Evolutionary conservation across 306 rosid species (phyloP).

Genomic region (Lathyrus sativus): DNA sequence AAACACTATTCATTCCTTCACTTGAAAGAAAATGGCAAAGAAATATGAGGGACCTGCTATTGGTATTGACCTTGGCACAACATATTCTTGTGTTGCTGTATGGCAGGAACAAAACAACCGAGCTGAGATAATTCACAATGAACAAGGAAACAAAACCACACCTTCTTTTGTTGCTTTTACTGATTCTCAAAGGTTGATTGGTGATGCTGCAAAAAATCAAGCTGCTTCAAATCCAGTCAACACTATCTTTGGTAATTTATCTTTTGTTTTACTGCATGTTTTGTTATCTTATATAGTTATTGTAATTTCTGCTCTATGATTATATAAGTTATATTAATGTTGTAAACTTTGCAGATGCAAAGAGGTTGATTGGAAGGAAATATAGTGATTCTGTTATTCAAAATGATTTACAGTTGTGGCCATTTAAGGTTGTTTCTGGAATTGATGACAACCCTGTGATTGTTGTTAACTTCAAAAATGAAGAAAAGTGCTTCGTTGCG

Average conservation of each 20-base stretch:
- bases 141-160: too few species aligned
- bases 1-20: neutral
- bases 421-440: neutral
- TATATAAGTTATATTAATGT: neutral
- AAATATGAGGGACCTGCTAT: too few species aligned
- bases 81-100: too few species aligned
- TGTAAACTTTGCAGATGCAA: neutral
- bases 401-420: neutral
- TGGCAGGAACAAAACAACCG: too few species aligned
- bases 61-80: too few species aligned
- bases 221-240: too few species aligned
- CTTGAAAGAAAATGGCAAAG: neutral
- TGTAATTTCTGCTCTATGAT: neutral
- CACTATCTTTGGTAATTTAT: neutral
- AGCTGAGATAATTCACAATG: too few species aligned
- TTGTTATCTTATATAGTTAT: neutral
- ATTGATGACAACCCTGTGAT: constrained; percentile 51
- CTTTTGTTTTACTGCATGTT: neutral
- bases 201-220: too few species aligned
- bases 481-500: constrained; percentile 40
- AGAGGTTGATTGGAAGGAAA: constrained; percentile 7
- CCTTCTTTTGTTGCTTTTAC: too few species aligned
- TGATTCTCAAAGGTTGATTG: too few species aligned
- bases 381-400: neutral
- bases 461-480: constrained; percentile 42